Conservation (phyloP, 73 alveolate genomes). For the Halteria grandinella region DNA sequence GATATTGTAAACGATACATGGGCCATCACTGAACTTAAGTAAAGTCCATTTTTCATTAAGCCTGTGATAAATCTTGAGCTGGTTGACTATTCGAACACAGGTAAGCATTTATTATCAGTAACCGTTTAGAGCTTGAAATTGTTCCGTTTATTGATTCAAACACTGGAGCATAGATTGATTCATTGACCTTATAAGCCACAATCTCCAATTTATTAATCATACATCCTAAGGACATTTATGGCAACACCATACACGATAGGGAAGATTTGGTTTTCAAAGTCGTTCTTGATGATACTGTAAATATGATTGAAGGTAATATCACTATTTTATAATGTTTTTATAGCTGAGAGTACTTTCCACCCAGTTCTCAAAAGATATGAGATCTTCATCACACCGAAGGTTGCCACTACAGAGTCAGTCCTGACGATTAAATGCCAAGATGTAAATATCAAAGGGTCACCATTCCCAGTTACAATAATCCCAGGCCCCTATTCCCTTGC, state of each 20-base stretch:
- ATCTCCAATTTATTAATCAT: constrained; percentile 1
- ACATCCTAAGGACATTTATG: constrained; percentile 48
- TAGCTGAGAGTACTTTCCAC: constrained; percentile 5
- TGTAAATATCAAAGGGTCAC: constrained; percentile 21
- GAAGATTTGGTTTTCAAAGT: constrained; percentile 19
- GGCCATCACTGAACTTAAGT: too few relatives aligned
- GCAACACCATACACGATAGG: constrained; percentile 25
- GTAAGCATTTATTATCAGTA: too few relatives aligned
- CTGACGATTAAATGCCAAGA: not conserved
- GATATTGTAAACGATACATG: too few relatives aligned
- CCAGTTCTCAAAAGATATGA: constrained; percentile 11
- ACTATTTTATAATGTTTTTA: not conserved
- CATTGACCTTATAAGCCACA: not conserved
- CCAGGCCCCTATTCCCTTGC: constrained; percentile 42
- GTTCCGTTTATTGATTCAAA: constrained; percentile 12
- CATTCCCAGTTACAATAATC: constrained; percentile 3
- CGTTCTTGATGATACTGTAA: constrained; percentile 9
- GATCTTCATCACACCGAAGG: not conserved
- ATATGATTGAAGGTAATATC: not conserved
- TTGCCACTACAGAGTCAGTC: not conserved
- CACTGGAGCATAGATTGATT: not conserved
- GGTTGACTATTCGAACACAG: too few relatives aligned
- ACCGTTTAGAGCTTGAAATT: constrained; percentile 40
- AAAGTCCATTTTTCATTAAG: too few relatives aligned
- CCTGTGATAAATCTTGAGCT: too few relatives aligned